A percentile compares a stretch with the other conserved stretches of the same genome.
These are phyloP conservation scores for Brassica rapa DNA, from an alignment of 345 rosid species.

Conservation along the genomic window DNA sequence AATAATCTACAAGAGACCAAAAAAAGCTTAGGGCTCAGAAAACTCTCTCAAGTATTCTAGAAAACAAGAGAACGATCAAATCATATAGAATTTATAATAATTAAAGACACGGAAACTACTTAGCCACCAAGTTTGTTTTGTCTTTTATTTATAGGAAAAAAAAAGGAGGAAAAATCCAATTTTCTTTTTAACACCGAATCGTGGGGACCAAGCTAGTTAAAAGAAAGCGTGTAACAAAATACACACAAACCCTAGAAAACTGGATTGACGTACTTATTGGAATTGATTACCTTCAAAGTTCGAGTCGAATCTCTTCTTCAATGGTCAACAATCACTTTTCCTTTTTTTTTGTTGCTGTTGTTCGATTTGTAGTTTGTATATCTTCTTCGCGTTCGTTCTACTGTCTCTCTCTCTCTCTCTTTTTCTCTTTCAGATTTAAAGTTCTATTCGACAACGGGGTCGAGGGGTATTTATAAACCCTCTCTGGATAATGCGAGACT, in stretches of 20 bases:
- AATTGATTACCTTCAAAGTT: neutral
- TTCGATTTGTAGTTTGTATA: neutral
- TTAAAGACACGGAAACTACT: neutral
- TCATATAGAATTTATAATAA: neutral
- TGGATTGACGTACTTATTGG: conserved; percentile 6
- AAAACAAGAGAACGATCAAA: neutral
- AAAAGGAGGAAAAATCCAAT: neutral
- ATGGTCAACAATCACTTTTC: neutral
- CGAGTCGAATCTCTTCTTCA: conserved; percentile 10
- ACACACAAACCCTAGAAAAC: neutral
- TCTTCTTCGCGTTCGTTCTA: conserved; percentile 10
- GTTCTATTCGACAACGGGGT: neutral
- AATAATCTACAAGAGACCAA: conserved; percentile 24
- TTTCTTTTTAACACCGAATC: neutral
- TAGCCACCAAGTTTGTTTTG: conserved; percentile 16
- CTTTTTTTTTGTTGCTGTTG: neutral
- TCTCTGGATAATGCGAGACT: conserved; percentile 22
- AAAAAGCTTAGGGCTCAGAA: neutral
- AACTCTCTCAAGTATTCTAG: neutral
- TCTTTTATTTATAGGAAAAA: neutral
- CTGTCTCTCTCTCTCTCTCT: neutral
- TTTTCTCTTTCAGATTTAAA: neutral
- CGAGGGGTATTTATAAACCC: conserved; percentile 21
- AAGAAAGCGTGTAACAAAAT: neutral
- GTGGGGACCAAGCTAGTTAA: conserved; percentile 21